phyloP scores from a whole-genome alignment of 2,329 filamentous ascomycete genomes.

The Fusarium phyllophilum region DNA sequence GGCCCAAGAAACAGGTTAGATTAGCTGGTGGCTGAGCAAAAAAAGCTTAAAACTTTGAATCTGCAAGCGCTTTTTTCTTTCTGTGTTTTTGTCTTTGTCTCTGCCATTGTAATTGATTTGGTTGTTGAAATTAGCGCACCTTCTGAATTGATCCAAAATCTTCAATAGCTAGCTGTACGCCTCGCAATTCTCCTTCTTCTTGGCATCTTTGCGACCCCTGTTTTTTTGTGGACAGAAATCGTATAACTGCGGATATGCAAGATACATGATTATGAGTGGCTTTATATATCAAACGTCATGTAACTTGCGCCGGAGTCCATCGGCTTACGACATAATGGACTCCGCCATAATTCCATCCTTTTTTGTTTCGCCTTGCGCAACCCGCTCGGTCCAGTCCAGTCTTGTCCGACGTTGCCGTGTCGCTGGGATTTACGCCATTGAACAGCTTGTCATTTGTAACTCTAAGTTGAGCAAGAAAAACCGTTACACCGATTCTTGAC shows the following conservation, averaged over 20 bases:
- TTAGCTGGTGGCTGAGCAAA: constrained; percentile 19
- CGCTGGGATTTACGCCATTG: constrained; percentile 1
- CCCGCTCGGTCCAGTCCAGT: background rate
- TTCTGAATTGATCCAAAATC: background rate
- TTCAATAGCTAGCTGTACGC: too few species aligned
- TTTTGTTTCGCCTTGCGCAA: constrained; percentile 1
- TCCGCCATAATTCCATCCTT: constrained; percentile 5
- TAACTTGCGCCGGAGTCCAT: background rate
- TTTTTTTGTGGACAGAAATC: background rate
- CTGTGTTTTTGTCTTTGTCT: background rate
- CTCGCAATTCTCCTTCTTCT: background rate
- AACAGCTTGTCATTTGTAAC: constrained; percentile 3
- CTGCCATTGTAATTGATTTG: background rate
- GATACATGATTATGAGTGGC: background rate
- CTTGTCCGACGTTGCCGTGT: constrained; percentile 20
- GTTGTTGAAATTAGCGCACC: background rate
- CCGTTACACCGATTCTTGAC: background rate
- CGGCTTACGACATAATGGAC: constrained; percentile 8
- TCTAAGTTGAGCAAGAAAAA: background rate
- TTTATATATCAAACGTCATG: background rate
- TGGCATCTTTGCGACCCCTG: background rate
- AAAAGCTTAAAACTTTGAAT: constrained; percentile 33
- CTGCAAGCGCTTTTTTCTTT: background rate
- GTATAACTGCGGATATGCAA: background rate
- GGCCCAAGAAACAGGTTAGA: constrained; percentile 3